Conservation (phyloP, 2,329 filamentous ascomycete genomes). For the Fusarium sp. region DNA sequence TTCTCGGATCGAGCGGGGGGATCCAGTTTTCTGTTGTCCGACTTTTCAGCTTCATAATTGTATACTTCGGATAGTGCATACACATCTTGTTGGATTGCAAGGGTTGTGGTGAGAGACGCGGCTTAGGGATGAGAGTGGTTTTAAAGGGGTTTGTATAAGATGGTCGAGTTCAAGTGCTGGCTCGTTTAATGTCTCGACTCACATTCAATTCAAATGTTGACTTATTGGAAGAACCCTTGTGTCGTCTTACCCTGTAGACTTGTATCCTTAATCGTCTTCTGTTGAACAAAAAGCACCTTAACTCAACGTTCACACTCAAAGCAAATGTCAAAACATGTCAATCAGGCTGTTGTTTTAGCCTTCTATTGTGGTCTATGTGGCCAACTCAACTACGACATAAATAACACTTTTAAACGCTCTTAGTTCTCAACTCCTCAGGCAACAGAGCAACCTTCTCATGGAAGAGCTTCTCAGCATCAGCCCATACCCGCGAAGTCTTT, state of each 20-base stretch:
- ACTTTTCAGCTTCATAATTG: background rate
- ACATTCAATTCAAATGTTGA: background rate
- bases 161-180: background rate
- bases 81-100: background rate
- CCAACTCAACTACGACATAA: slow-evolving; percentile 4
- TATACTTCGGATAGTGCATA: background rate
- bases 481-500: slow-evolving; percentile 79
- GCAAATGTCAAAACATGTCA: background rate
- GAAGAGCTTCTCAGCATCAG: slow-evolving; percentile 84
- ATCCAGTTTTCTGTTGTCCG: background rate
- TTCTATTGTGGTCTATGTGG: slow-evolving; percentile 29
- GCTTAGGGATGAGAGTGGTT: background rate
- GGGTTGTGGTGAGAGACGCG: too few relatives aligned
- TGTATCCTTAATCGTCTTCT: background rate
- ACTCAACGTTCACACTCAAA: background rate
- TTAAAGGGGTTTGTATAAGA: background rate
- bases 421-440: slow-evolving; percentile 36
- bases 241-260: background rate
- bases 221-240: background rate
- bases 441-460: slow-evolving; percentile 73
- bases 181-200: background rate
- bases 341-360: slow-evolving; percentile 3
- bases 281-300: background rate
- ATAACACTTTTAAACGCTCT: slow-evolving; percentile 33
- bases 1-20: background rate